A percentile compares a stretch with the other conserved stretches of the same genome.
These are phyloP conservation scores for Taiozyma onychis DNA, from an alignment of 1,139 yeast genomes.

Conservation along the genomic window DNA sequence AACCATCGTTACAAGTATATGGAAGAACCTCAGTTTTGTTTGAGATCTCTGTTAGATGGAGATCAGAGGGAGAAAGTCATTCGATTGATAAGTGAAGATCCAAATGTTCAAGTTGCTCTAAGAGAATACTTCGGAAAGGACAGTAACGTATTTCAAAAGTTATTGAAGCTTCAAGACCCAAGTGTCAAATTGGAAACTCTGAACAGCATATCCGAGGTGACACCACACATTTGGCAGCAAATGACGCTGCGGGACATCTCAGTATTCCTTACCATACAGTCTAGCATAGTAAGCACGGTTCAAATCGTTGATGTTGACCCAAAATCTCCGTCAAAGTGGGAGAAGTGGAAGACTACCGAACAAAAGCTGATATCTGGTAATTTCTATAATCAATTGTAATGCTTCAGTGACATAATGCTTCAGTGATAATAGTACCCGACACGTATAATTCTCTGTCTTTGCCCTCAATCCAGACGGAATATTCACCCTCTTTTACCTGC, in stretches of 20 bases:
- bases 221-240: constrained; percentile 25
- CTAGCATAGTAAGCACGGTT: constrained; percentile 1
- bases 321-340: constrained; percentile 25
- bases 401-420: constrained; percentile 1
- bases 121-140: constrained; percentile 5
- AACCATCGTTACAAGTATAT: constrained; percentile 26
- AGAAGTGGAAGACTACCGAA: constrained; percentile 29
- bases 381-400: not conserved
- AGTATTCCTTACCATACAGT: constrained; percentile 19
- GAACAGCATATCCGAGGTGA: constrained; percentile 11
- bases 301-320: constrained; percentile 32
- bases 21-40: constrained; percentile 26
- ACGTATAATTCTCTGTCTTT: constrained; percentile 13
- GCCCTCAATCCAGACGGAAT: constrained; percentile 22
- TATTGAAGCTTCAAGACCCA: constrained; percentile 10
- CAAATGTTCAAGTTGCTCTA: not conserved
- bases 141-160: constrained; percentile 4
- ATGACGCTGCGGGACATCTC: constrained; percentile 36
- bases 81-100: constrained; percentile 1
- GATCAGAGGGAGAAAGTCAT: constrained; percentile 5
- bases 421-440: constrained; percentile 12
- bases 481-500: constrained; percentile 7
- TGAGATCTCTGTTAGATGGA: constrained; percentile 27
- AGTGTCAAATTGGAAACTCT: constrained; percentile 12
- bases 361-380: constrained; percentile 11